Conservation (phyloP, 2,329 filamentous ascomycete species). For the Podosphaera aphanis region DNA sequence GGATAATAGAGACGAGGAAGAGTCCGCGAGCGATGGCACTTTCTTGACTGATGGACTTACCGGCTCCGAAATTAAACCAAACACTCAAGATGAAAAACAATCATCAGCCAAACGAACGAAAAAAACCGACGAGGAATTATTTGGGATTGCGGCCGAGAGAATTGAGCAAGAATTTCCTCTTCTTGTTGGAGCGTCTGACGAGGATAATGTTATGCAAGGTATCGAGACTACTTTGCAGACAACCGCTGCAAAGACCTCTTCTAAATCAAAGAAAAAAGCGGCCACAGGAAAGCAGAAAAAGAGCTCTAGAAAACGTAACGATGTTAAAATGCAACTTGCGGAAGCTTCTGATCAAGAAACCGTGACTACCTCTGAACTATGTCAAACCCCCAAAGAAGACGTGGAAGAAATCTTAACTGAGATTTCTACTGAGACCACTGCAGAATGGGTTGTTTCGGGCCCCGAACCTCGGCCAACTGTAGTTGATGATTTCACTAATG, state of each 20-base stretch:
- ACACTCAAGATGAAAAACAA: constrained; percentile 33
- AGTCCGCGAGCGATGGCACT: constrained; percentile 40
- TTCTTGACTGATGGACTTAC: constrained; percentile 9
- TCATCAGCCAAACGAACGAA: constrained; percentile 57
- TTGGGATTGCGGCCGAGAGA: constrained; percentile 35
- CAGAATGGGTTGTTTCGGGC: constrained; percentile 35
- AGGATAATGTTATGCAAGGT: constrained; percentile 23
- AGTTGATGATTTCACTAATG: constrained; percentile 36
- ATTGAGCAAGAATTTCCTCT: constrained; percentile 27
- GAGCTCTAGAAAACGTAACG: constrained; percentile 37
- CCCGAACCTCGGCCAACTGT: constrained; percentile 38
- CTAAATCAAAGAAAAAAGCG: constrained; percentile 43
- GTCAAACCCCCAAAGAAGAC: constrained; percentile 16
- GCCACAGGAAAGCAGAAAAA: constrained; percentile 16
- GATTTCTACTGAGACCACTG: constrained; percentile 19
- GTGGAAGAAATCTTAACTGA: constrained; percentile 17
- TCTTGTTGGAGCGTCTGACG: constrained; percentile 16
- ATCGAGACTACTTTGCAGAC: constrained; percentile 11
- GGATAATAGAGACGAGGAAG: constrained; percentile 29
- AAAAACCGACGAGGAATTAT: constrained; percentile 57
- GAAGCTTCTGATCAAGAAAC: constrained; percentile 31
- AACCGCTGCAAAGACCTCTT: constrained; percentile 31
- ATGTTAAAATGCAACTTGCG: constrained; percentile 43
- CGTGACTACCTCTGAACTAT: constrained; percentile 19
- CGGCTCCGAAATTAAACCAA: constrained; percentile 49